Evolutionary conservation across 805 yeast genomes (phyloP).

Genomic region (Isabelozyma heimii): DNA sequence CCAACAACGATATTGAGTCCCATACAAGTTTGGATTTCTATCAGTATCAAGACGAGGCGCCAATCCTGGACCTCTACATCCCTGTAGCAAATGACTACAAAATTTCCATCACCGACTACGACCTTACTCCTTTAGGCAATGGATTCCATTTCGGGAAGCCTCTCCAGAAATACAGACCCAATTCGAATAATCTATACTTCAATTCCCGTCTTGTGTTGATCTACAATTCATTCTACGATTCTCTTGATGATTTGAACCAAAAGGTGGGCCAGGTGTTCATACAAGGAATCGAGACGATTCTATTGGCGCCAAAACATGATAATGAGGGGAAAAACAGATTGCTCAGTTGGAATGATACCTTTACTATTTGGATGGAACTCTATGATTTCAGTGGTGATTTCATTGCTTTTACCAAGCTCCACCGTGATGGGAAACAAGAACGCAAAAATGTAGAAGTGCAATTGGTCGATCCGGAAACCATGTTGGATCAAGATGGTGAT

Average conservation of each 20-base stretch:
- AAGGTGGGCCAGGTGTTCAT: conserved; percentile 19
- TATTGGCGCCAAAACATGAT: conserved; percentile 22
- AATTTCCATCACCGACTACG: conserved; percentile 25
- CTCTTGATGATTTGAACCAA: conserved; percentile 11
- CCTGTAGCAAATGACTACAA: conserved; percentile 23
- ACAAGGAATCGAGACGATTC: conserved; percentile 18
- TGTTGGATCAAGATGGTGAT: conserved; percentile 31
- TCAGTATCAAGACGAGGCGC: conserved; percentile 7
- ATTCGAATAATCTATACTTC: conserved; percentile 15
- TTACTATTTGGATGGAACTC: conserved; percentile 34
- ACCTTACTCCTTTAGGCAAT: conserved; percentile 23
- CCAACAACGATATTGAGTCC: not conserved
- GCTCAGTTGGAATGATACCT: conserved; percentile 28
- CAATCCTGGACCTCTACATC: conserved; percentile 7
- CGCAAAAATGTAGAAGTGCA: conserved; percentile 15
- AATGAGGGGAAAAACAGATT: conserved; percentile 5
- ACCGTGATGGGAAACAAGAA: conserved; percentile 17
- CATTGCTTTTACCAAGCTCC: conserved; percentile 19
- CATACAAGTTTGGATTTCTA: conserved; percentile 9
- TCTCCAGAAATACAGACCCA: conserved; percentile 8
- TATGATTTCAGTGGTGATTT: conserved; percentile 33
- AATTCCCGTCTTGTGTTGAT: conserved; percentile 20
- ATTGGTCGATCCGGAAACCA: conserved; percentile 28
- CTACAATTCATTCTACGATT: conserved; percentile 14
- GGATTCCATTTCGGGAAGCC: conserved; percentile 27